These are phyloP conservation scores for Apophysomyces ossiformis DNA, from an alignment of 371 early-diverging fungal species.

Conservation along the genomic window DNA sequence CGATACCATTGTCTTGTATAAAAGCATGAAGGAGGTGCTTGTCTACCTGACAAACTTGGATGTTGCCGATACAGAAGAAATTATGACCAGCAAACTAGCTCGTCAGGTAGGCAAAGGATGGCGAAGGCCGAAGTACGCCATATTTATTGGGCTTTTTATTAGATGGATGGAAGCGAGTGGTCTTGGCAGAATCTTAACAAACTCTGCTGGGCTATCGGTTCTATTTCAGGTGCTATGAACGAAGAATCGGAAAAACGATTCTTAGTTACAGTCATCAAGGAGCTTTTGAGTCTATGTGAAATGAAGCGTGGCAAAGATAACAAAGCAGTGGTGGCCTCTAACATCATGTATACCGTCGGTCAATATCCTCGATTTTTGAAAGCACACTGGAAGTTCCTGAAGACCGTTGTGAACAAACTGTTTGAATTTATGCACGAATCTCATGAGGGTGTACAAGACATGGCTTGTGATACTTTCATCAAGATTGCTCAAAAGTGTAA, in stretches of 20 bases:
- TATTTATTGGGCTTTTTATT: background rate
- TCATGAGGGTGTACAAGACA: conserved; percentile 99
- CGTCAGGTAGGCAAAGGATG: conserved; percentile 67
- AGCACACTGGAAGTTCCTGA: conserved; percentile 99
- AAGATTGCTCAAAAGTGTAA: conserved; percentile 98
- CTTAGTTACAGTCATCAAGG: conserved; percentile 97
- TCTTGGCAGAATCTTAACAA: conserved; percentile 97
- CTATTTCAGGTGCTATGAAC: conserved; percentile 96
- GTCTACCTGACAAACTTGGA: conserved; percentile 97
- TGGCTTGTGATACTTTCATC: conserved; percentile 99
- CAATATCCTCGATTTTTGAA: conserved; percentile 99
- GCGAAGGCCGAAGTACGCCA: background rate
- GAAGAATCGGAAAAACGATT: conserved; percentile 98
- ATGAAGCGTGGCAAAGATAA: conserved; percentile 97
- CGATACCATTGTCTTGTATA: conserved; percentile 97
- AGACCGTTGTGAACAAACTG: conserved; percentile 99
- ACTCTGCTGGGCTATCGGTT: conserved; percentile 99
- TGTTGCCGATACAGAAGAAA: conserved; percentile 87
- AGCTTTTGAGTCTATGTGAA: conserved; percentile 93
- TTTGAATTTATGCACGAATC: conserved; percentile 99
- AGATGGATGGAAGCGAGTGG: conserved; percentile 95
- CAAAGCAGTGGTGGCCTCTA: conserved; percentile 99
- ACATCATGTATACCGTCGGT: conserved; percentile 99
- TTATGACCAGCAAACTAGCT: conserved; percentile 92
- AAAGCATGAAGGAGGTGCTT: conserved; percentile 97